Percentiles rank a stretch among this genome's conserved stretches.
Conservation (phyloP, 1,139 yeast genomes). For the Martiniozyma asiatica region DNA sequence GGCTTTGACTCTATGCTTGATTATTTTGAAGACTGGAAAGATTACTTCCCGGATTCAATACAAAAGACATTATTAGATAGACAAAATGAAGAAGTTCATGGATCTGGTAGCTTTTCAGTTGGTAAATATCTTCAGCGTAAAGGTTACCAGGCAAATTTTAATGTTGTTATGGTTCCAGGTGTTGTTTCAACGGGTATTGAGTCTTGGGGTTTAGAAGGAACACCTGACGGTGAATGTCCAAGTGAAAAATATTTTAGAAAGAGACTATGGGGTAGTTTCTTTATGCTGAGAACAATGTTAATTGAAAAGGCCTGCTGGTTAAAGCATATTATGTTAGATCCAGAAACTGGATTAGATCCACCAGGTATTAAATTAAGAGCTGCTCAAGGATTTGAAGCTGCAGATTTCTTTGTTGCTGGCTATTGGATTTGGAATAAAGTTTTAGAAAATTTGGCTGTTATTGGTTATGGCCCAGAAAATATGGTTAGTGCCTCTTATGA, state of each 20-base stretch:
- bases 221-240: constrained; percentile 56
- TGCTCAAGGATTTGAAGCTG: constrained; percentile 94
- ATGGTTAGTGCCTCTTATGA: constrained; percentile 91
- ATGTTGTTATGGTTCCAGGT: constrained; percentile 91
- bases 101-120: constrained; percentile 76
- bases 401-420: constrained; percentile 93
- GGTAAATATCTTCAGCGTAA: constrained; percentile 53
- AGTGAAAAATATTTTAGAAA: constrained; percentile 76
- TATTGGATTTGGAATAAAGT: constrained; percentile 98
- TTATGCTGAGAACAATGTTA: constrained; percentile 87
- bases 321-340: constrained; percentile 78
- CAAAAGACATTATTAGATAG: constrained; percentile 49
- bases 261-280: constrained; percentile 92
- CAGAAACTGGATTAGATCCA: constrained; percentile 88
- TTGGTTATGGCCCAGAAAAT: constrained; percentile 85
- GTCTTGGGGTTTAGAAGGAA: constrained; percentile 74
- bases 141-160: constrained; percentile 45
- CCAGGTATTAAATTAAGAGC: constrained; percentile 70
- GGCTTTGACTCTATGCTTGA: constrained; percentile 21
- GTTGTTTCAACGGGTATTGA: constrained; percentile 93
- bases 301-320: constrained; percentile 90
- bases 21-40: constrained; percentile 54
- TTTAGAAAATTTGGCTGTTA: constrained; percentile 81
- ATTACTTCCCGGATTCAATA: constrained; percentile 53
- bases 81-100: constrained; percentile 28